Base-by-base conservation (phyloP, 257 asterid genomes). In the Ehretia macrophylla region DNA sequence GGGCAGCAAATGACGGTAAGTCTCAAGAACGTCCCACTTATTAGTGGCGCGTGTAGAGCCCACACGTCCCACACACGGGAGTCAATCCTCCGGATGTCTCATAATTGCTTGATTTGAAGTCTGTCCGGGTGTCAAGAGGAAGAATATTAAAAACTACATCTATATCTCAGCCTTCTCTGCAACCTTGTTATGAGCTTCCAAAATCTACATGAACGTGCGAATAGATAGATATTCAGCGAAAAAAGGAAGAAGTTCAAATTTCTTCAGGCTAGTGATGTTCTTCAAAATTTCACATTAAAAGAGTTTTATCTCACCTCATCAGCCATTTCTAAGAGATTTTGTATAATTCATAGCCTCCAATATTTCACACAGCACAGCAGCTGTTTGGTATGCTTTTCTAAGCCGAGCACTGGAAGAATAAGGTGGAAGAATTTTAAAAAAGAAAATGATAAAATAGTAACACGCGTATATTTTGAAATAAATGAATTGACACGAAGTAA, bases 341-440 rank as follows among this genome's bases (percentile, higher is more conserved):
- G 95, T 86, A 63, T 81, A 68, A 69, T 88, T 92, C 65, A 88
- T 96, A 47, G 99, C 96, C 84, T 63, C 88, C 76, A 92, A 79
- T 77, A 92, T 97, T 75, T 92, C 99, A 83, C 88, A 92, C 50
- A 92, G 81, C 62, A 92, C 99, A 56, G 96, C 85, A 52, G 99
- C 99, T 1, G 99, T 92, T 72, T 92, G 99, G 78, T 92, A 92
- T 60, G 99, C 99, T 79, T 92, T 92, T 51, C 97, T 88, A 56
- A 92, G 95, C 35, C 99, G 93, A 45, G 93, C 97, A 70, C 97
- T 92, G 83, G 20, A 70, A n/a, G n/a, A n/a, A 50, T 53, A 66
- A 62, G 38, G 27, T 53, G 46, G 60, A 62, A 55, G 19, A 37
- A 56, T 10, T 14, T 65, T 27, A n/a, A n/a, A n/a, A n/a, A 38